Evolutionary conservation across 345 rosid genomes (phyloP).

Genomic region (Brassica juncea): DNA sequence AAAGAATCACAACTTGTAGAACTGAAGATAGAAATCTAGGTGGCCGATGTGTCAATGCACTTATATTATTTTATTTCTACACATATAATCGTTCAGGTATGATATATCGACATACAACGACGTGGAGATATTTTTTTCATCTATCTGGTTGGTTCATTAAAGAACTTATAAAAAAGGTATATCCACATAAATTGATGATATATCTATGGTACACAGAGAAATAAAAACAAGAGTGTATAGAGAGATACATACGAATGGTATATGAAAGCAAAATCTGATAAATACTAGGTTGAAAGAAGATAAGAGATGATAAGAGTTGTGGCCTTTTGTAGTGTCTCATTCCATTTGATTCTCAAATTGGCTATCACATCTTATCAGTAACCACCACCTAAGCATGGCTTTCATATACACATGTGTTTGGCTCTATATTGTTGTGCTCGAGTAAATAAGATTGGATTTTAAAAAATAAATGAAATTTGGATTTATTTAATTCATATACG

Average conservation of each 20-base stretch:
- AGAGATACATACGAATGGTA: not conserved
- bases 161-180: not conserved
- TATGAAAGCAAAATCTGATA: conserved; percentile 14
- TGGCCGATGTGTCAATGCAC: conserved; percentile 22
- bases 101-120: conserved; percentile 22
- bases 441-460: not conserved
- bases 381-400: conserved; percentile 1
- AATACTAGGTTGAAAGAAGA: conserved; percentile 32
- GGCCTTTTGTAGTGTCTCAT: conserved; percentile 21
- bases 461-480: not conserved
- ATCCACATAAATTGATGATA: conserved; percentile 27
- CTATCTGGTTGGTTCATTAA: not conserved
- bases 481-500: not conserved
- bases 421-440: not conserved
- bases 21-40: not conserved
- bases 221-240: not conserved
- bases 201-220: conserved; percentile 13
- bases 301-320: conserved; percentile 19
- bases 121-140: conserved; percentile 27
- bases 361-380: conserved; percentile 11
- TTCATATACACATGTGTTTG: not conserved
- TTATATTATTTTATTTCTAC: conserved; percentile 22
- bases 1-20: not conserved
- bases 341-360: conserved; percentile 9
- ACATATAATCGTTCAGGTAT: conserved; percentile 11